Conservation (phyloP, 2,329 filamentous ascomycete species). For the Sporothrix brasiliensis region DNA sequence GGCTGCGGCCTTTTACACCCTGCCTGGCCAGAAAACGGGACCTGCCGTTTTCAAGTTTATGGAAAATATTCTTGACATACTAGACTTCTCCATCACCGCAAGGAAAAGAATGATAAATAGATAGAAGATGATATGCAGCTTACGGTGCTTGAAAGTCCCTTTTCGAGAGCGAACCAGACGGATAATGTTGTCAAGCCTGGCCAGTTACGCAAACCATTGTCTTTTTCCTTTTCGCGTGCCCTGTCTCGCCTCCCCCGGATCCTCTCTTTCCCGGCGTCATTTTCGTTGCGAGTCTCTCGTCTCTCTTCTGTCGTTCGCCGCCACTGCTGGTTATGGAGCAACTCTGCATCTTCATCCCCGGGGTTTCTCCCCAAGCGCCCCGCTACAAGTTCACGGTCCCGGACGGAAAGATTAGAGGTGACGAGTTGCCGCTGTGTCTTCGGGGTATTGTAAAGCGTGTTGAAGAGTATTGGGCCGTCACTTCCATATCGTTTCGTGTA, state of each 20-base stretch:
- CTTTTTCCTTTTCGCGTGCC: no score
- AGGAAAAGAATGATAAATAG: no score
- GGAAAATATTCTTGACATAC: neutral
- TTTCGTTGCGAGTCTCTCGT: neutral
- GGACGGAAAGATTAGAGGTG: neutral
- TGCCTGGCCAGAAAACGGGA: constrained; percentile 12
- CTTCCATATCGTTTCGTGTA: no score
- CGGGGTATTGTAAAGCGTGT: constrained; percentile 1
- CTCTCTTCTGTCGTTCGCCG: neutral
- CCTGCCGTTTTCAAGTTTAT: constrained; percentile 9
- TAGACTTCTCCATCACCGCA: neutral
- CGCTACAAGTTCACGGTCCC: neutral
- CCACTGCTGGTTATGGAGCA: constrained; percentile 1
- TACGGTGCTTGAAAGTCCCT: neutral
- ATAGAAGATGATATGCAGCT: neutral
- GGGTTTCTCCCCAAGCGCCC: neutral
- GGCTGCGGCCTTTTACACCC: constrained; percentile 1
- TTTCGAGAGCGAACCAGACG: no score
- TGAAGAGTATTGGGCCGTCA: neutral
- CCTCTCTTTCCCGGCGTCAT: neutral
- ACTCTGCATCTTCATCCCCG: neutral
- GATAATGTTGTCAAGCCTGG: neutral
- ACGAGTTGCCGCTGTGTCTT: neutral
- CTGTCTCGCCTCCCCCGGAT: constrained; percentile 5
- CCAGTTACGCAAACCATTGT: neutral